Evolutionary conservation across 371 early-diverging fungal genomes (phyloP).

Genomic region (Syncephalastrum sp.): DNA sequence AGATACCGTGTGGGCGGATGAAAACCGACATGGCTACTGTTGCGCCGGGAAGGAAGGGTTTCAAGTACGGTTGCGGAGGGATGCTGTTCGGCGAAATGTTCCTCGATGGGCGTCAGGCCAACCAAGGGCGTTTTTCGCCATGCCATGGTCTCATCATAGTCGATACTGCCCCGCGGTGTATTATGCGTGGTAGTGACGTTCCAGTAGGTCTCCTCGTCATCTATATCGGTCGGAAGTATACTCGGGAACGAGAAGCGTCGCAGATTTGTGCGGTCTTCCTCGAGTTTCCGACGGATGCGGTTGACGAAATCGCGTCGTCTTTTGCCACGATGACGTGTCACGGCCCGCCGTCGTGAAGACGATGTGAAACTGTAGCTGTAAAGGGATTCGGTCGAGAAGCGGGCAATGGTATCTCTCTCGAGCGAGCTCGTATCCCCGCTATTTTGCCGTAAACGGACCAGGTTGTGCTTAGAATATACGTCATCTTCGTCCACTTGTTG

Average conservation of each 20-base stretch:
- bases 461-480: too few relatives aligned
- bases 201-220: slow-evolving; percentile 27
- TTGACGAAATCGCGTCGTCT: slow-evolving; percentile 57
- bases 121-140: background rate
- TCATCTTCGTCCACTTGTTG: too few relatives aligned
- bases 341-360: slow-evolving; percentile 35
- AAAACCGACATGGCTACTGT: slow-evolving; percentile 13
- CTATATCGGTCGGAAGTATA: slow-evolving; percentile 19
- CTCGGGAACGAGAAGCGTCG: slow-evolving; percentile 36
- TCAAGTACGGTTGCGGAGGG: slow-evolving; percentile 30
- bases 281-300: slow-evolving; percentile 49
- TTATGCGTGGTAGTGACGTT: slow-evolving; percentile 16
- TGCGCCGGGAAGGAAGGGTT: slow-evolving; percentile 9
- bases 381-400: slow-evolving; percentile 54
- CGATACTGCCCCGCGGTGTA: slow-evolving; percentile 16
- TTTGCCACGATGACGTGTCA: slow-evolving; percentile 25
- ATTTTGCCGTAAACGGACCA: too few relatives aligned
- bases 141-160: slow-evolving; percentile 5
- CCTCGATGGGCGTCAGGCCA: too few relatives aligned
- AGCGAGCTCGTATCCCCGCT: slow-evolving; percentile 1
- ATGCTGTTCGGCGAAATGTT: slow-evolving; percentile 15
- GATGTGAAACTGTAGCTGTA: slow-evolving; percentile 62
- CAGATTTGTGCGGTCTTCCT: slow-evolving; percentile 31
- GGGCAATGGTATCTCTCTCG: slow-evolving; percentile 23
- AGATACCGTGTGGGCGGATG: slow-evolving; percentile 64